A percentile compares a stretch with the other conserved stretches of the same genome.
These are phyloP conservation scores for Leptographium galeiforme DNA, from an alignment of 2,329 filamentous ascomycete genomes.

Conservation along the genomic window DNA sequence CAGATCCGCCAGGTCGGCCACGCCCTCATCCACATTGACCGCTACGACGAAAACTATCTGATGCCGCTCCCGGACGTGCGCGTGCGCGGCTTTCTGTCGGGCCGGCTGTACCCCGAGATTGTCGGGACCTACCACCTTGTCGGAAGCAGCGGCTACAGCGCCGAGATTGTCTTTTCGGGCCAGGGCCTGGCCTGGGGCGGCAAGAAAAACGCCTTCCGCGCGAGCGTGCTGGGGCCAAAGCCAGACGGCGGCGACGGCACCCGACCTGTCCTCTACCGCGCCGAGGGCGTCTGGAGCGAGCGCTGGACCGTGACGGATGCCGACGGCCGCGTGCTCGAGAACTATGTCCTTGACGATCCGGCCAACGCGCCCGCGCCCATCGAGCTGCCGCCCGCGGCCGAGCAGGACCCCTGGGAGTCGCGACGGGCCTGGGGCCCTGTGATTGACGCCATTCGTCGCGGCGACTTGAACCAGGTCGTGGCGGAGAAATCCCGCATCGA, in stretches of 20 bases:
- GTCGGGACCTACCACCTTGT: slow-evolving; percentile 30
- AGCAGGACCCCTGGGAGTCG: slow-evolving; percentile 71
- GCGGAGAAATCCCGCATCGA: slow-evolving; percentile 69
- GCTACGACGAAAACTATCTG: slow-evolving; percentile 33
- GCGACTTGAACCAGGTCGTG: slow-evolving; percentile 61
- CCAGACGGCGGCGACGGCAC: slow-evolving; percentile 5
- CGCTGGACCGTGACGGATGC: slow-evolving; percentile 23
- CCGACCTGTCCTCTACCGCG: slow-evolving; percentile 22
- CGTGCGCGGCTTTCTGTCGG: slow-evolving; percentile 32
- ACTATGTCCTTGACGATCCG: slow-evolving; percentile 22
- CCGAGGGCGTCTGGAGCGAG: slow-evolving; percentile 29
- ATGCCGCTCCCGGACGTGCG: slow-evolving; percentile 34
- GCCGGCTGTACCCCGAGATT: slow-evolving; percentile 35
- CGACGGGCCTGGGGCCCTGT: slow-evolving; percentile 71
- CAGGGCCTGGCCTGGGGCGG: slow-evolving; percentile 27
- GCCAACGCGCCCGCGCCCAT: slow-evolving; percentile 20
- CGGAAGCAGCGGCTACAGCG: slow-evolving; percentile 29
- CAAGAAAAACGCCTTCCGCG: slow-evolving; percentile 32
- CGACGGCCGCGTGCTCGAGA: slow-evolving; percentile 21
- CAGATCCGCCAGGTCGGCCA: slow-evolving; percentile 38
- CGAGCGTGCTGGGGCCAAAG: slow-evolving; percentile 19
- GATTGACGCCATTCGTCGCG: slow-evolving; percentile 54
- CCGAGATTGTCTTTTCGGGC: slow-evolving; percentile 33
- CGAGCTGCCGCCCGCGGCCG: slow-evolving; percentile 36
- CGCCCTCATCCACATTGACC: slow-evolving; percentile 33